Evolutionary conservation across 768 basidiomycete species (phyloP), one percentile per base, ranked within the genome.

Genomic region (Pisolithus marmoratus): DNA sequence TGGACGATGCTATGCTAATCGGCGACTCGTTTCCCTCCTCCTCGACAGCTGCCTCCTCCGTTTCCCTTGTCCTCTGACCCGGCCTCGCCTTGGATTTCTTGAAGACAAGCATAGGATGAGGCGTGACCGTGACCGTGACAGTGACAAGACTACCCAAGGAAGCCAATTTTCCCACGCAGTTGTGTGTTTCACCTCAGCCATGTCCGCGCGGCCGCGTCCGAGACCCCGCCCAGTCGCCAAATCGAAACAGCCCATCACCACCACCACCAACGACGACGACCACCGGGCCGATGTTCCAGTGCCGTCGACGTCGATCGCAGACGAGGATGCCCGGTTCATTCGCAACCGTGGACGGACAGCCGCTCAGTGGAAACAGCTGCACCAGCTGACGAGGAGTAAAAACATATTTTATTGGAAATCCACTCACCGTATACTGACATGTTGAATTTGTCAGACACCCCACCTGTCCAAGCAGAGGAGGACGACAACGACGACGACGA

Each of bases 251-350:
- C 48, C 48, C 40, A 56, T 7, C 26, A 43, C 45, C 23, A 56
- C 17, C 26, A 43, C 45, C 23, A 36, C 40, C 59, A 52, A 50
- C 53, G 23, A 54, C 48, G 48, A 57, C 37, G 17, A 7, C 9
- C 5, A n/a, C 17, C 17, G n/a, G 38, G 17, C 38, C 19, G 22
- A 19, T 19, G 20, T 5, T 15, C 38, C 12, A 50, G 49, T 8
- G 53, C 38, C n/a, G 27, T 23, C 17, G 11, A 12, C 50, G 56
- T 15, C 57, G 38, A 43, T 41, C 65, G 64, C 77, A 11, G 84
- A 88, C 52, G 80, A 80, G 46, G 87, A 90, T 64, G 80, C 78
- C 15, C 72, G 80, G 65, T 90, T 90, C 58, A 78, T 89, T 60
- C 78, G 78, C 46, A 91, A 89, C 63, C 72, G 69, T 41, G 76